phyloP scores from a whole-genome alignment of 2,329 filamentous ascomycete genomes.

The Colletotrichum sublineola region DNA sequence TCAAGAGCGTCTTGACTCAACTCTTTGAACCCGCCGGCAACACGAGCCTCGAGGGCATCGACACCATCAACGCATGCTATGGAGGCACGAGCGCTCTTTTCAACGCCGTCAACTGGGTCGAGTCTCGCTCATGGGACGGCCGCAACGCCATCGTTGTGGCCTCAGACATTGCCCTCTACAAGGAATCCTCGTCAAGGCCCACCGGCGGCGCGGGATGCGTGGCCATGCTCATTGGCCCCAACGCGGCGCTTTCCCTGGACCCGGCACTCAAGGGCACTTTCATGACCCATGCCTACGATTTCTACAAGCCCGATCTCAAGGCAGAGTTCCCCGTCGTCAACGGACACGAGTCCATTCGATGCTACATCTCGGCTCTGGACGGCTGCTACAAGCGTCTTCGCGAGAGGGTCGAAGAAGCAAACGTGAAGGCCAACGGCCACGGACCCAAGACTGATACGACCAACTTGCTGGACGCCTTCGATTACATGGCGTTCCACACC shows the following conservation, averaged over 20 bases:
- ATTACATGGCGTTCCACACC: constrained; percentile 86
- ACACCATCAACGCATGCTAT: constrained; percentile 89
- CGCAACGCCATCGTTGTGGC: constrained; percentile 84
- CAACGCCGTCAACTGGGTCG: constrained; percentile 87
- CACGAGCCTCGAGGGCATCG: constrained; percentile 86
- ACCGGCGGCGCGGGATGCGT: constrained; percentile 85
- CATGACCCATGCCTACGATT: constrained; percentile 74
- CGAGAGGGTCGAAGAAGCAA: constrained; percentile 70
- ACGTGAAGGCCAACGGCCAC: constrained; percentile 65
- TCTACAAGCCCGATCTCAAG: constrained; percentile 90
- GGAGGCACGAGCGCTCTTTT: constrained; percentile 87
- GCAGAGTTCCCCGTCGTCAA: constrained; percentile 91
- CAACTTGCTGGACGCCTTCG: constrained; percentile 81
- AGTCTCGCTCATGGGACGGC: constrained; percentile 89
- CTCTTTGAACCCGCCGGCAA: constrained; percentile 78
- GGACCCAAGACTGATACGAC: constrained; percentile 65
- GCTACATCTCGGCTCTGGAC: constrained; percentile 86
- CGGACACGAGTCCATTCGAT: constrained; percentile 84
- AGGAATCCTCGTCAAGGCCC: constrained; percentile 84
- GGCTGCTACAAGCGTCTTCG: constrained; percentile 76
- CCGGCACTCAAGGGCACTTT: no score
- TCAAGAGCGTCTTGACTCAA: constrained; percentile 91
- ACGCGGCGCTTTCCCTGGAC: constrained; percentile 60
- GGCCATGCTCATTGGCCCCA: constrained; percentile 82
- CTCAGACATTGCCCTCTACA: constrained; percentile 87